Base-by-base conservation (phyloP, 495 filamentous ascomycete species). In the Talaromyces borbonicus region DNA sequence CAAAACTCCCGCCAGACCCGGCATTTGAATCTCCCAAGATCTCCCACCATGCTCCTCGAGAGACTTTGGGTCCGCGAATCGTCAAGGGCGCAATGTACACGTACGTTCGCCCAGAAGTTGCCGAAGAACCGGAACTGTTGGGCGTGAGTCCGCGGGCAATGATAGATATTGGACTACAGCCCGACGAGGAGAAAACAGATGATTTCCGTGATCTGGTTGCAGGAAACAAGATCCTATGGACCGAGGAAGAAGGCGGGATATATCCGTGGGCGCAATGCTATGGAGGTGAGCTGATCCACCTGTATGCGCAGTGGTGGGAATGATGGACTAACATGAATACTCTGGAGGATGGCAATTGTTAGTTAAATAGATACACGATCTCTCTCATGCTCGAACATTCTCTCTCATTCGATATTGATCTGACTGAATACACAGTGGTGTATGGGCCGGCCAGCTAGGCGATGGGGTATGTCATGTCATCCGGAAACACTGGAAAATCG, bases 211-310 rank as follows among this genome's bases (percentile, higher is more conserved):
- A 78, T 7, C 67, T 84, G 4, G 83, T 90, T 14, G 76, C 82
- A 0, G 92, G 92, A 2, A 96, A 95, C 58, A 79, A 79, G 54
- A 72, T 93, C 47, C 61, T 74, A 29, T 74, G 74, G 65, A 59
- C 56, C 12, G 64, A 77, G 47, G 78, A 80, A 31, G 73, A 75
- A 58, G 66, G 83, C 53, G 73, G 76, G 4, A 79, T 90, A 27
- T 96, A 97, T 58, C 93, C 92, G 9, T 98, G 92, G 92, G 88
- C 93, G 26, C 90, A 96, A 64, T 96, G 90, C 59, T 98, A 98
- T 64, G 92, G 92, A 46, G 92, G 90, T 69, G 49, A 50, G 58
- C 20, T 46, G 37, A 14, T 19, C 8, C 18, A 5, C 22, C 35
- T 11, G 16, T 41, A 47, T 37, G 9, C 9, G 12, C 24, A n/a